Evolutionary conservation across 257 asterid genomes (phyloP), one percentile per base, ranked within the genome.

Genomic region (Solanum paucissectum): DNA sequence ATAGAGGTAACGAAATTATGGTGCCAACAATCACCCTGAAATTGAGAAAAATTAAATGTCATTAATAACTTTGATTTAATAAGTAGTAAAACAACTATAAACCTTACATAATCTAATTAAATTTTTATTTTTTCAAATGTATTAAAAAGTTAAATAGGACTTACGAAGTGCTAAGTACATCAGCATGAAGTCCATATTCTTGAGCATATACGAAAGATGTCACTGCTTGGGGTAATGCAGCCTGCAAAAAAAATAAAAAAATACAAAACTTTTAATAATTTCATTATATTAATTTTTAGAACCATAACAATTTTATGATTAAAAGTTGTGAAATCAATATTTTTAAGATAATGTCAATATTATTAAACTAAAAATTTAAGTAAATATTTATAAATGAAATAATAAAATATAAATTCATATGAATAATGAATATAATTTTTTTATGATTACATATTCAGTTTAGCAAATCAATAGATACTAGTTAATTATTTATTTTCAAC

Each of bases 171-270:
- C 92, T 88, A 34, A 90, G 86, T 68, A 90, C 90, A 4, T 86
- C 73, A 3, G 92, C 87, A 66, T 90, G 92, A 12, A 90, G 85
- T 46, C 64, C 92, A 55, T 88, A 90, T 69, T 90, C 92, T 74
- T 90, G 69, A 13, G 92, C 92, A 33, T 27, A 90, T 20, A 90
- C 77, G 14, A 90, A 90, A 6, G 92, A 86, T 3, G 92, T 85
- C 33, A 90, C 49, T 20, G 89, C 64, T 66, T 90, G 92, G 8
- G 92, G 92, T 75, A 90, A 52, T 55, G 92, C 92, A 4, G 92
- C 68, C 92, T 90, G 44, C 34, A 21, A 83, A 2, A 64, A 83
- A 10, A 0, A 37, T 10, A 46, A 46, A 46, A 12, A 83, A 64
- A 21, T 42, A 13, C 2, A 62, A 23, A 23, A 55, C 64, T 55